phyloP scores from a whole-genome alignment of 1,139 yeast species.

The Williopsis jadinii region DNA sequence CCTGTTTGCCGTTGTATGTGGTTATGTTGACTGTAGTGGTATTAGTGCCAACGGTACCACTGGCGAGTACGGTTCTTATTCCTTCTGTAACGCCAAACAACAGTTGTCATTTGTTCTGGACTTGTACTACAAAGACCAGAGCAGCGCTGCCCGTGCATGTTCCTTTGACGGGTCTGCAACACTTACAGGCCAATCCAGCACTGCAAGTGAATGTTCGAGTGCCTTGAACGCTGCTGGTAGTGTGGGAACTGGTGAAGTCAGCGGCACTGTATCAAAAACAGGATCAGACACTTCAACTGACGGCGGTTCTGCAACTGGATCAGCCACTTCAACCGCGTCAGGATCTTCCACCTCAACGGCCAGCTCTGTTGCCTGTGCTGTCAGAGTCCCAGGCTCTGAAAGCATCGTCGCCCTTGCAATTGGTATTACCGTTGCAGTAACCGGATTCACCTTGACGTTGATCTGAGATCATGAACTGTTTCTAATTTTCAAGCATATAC shows the following conservation, averaged over 20 bases:
- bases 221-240: slow-evolving; percentile 40
- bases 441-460: slow-evolving; percentile 25
- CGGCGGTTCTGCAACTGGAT: slow-evolving; percentile 28
- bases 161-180: slow-evolving; percentile 62
- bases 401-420: slow-evolving; percentile 14
- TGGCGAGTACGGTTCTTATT: slow-evolving; percentile 58
- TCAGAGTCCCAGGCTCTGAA: slow-evolving; percentile 19
- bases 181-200: slow-evolving; percentile 39
- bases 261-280: slow-evolving; percentile 37
- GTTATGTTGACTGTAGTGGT: slow-evolving; percentile 43
- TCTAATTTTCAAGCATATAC: too few species aligned
- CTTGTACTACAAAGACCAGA: slow-evolving; percentile 51
- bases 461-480: slow-evolving; percentile 14
- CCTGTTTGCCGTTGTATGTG: slow-evolving; percentile 52
- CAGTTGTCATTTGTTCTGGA: slow-evolving; percentile 58
- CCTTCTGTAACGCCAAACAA: slow-evolving; percentile 58
- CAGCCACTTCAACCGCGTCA: slow-evolving; percentile 26
- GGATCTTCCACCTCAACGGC: slow-evolving; percentile 22
- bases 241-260: slow-evolving; percentile 42
- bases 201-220: slow-evolving; percentile 37
- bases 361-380: slow-evolving; percentile 18
- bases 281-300: slow-evolving; percentile 26
- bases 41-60: slow-evolving; percentile 52
- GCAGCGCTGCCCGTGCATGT: slow-evolving; percentile 45
- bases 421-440: slow-evolving; percentile 20